A percentile compares a stretch with the other conserved stretches of the same genome.
Evolutionary conservation across 257 asterid genomes (phyloP).

Genomic region (Ehretia macrophylla): DNA sequence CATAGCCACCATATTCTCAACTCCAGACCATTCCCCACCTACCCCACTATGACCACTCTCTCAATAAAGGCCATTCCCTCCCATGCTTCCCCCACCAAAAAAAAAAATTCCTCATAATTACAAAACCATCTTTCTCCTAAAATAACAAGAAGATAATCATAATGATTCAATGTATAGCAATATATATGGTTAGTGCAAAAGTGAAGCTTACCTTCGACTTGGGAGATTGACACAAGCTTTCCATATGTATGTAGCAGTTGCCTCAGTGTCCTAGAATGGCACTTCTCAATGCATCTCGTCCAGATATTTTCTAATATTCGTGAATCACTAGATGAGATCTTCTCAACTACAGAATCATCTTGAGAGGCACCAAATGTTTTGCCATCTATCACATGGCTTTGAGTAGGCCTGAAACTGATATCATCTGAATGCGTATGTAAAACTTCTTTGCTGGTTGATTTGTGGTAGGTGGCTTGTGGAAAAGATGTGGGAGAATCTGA

Average conservation of each 20-base stretch:
- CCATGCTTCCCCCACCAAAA: no score
- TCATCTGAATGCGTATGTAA: conserved; percentile 14
- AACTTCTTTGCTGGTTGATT: conserved; percentile 40
- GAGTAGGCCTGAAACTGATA: conserved; percentile 26
- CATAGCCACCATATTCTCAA: no score
- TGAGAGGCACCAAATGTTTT: conserved; percentile 20
- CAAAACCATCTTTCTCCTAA: no score
- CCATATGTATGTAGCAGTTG: conserved; percentile 75
- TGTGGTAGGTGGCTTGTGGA: conserved; percentile 26
- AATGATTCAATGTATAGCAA: no score
- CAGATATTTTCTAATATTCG: conserved; percentile 61
- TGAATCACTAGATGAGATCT: conserved; percentile 40
- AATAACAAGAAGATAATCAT: no score
- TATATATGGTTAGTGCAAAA: neutral
- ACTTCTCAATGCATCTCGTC: conserved; percentile 75
- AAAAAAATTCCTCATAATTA: no score
- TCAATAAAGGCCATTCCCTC: no score
- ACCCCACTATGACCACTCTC: no score
- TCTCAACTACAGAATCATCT: conserved; percentile 30
- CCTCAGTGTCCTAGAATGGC: conserved; percentile 87
- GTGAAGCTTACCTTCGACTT: conserved; percentile 57
- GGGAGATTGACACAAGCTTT: conserved; percentile 71
- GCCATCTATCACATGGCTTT: conserved; percentile 20
- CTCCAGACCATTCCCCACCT: no score
- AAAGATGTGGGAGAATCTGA: conserved; percentile 44